Evolutionary conservation across 108 stramenopile species (phyloP).

Genomic region (Tribonema minus): DNA sequence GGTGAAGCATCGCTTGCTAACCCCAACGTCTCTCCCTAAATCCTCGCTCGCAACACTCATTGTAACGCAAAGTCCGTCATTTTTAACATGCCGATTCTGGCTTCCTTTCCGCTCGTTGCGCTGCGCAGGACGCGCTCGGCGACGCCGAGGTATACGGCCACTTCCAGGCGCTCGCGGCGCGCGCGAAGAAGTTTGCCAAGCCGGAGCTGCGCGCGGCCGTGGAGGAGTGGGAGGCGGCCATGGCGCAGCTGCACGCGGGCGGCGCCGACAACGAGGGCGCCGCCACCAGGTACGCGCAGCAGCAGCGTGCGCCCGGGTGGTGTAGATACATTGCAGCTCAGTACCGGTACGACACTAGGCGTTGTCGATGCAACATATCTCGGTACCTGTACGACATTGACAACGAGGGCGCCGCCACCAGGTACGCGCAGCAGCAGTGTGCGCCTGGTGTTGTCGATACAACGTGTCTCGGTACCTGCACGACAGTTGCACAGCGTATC

Average conservation of each 20-base stretch:
- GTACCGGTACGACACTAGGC: not conserved
- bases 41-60: too few relatives aligned
- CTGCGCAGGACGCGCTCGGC: conserved; percentile 72
- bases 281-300: not conserved
- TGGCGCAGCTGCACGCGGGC: conserved; percentile 52
- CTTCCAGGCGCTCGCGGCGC: conserved; percentile 67
- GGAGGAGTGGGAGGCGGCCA: conserved; percentile 76
- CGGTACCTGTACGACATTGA: too few relatives aligned
- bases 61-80: too few relatives aligned
- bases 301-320: not conserved
- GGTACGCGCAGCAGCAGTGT: not conserved
- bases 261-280: conserved; percentile 2
- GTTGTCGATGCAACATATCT: too few relatives aligned
- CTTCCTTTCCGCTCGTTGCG: too few relatives aligned
- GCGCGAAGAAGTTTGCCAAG: conserved; percentile 75
- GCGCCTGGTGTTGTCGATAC: not conserved
- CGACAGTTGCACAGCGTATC: too few relatives aligned
- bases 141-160: conserved; percentile 78
- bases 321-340: not conserved
- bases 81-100: too few relatives aligned
- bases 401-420: not conserved
- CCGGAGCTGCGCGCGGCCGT: conserved; percentile 69
- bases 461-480: not conserved
- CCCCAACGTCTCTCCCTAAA: too few relatives aligned
- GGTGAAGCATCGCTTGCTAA: too few relatives aligned